Base-by-base conservation (phyloP, 2,329 filamentous ascomycete genomes). In the Tolypocladium paradoxum region DNA sequence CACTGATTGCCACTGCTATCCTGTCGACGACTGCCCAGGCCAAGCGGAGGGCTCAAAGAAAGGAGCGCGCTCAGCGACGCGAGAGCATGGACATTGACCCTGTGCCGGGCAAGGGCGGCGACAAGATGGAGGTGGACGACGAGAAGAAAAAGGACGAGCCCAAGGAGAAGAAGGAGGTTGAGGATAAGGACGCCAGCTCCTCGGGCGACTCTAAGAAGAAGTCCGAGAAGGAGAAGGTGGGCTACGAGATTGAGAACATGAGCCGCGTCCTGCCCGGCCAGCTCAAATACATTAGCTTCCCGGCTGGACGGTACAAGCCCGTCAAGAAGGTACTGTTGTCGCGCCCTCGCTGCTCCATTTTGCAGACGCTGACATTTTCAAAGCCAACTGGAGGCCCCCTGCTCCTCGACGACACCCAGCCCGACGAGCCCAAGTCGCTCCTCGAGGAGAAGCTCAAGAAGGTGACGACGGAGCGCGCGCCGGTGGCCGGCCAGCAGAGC, bases 181-280 rank as follows among this genome's bases (percentile, higher is more conserved):
- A 80, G 16, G 69, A 85, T 46, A 85, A 84, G 67, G 83, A 87
- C 50, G 64, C 68, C 2, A 70, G 74, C 1, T 68, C 73, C 14
- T 61, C 78, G 1, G 71, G 75, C 38, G 81, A 85, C 16, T 73
- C 77, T 37, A 96, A 92, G 81, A 96, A 95, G 80, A 95, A 93
- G 77, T 75, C 77, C 0, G 90, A 96, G 71, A 95, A 93, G 76
- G 93, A 99, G 75, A 97, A 96, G 81, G 81, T 95, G 55, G 93
- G 93, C 61, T 96, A 93, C 68, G 90, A 96, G 58, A 81, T 99
- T 57, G 88, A 93, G 66, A 99, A 99, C 76, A 95, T 99, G 90
- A 95, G 88, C 52, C 83, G 93, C 62, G 90, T 99, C 36, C 81
- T 99, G 48, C 93, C 91, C 1, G 82, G 83, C 48, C 93, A 99